A percentile compares a stretch with the other conserved stretches of the same genome.
Evolutionary conservation across 2,329 filamentous ascomycete genomes (phyloP).

Genomic region (Scedosporium aurantiacum): DNA sequence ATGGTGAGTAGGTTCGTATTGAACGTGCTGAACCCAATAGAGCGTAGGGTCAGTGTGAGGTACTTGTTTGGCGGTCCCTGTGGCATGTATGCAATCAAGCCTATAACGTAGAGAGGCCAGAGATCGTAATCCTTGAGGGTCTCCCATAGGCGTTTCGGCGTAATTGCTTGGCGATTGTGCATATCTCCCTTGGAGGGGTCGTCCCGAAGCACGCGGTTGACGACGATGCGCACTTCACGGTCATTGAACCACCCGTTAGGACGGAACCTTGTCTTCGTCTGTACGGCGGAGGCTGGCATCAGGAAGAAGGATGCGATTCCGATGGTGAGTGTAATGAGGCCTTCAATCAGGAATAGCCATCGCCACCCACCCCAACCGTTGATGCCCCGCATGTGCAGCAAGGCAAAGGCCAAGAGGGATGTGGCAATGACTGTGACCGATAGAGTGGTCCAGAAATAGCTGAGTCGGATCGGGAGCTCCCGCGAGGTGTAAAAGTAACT

Average conservation of each 20-base stretch:
- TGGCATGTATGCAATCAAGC: conserved; percentile 28
- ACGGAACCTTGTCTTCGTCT: conserved; percentile 44
- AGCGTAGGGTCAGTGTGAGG: conserved; percentile 37
- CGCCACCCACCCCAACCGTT: conserved; percentile 41
- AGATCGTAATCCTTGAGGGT: conserved; percentile 42
- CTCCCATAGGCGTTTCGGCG: conserved; percentile 32
- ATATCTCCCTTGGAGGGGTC: conserved; percentile 46
- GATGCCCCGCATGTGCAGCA: conserved; percentile 37
- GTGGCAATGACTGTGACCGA: neutral
- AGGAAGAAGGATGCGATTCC: conserved; percentile 42
- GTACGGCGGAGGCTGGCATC: conserved; percentile 40
- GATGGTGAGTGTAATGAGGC: conserved; percentile 30
- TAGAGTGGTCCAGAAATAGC: conserved; percentile 17
- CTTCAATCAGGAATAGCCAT: conserved; percentile 44
- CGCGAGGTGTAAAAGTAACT: conserved; percentile 20
- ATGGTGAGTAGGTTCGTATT: conserved; percentile 47
- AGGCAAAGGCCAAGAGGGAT: conserved; percentile 29
- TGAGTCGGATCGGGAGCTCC: conserved; percentile 17
- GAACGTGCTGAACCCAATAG: conserved; percentile 38
- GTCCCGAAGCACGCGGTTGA: conserved; percentile 45
- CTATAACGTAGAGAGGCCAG: conserved; percentile 42
- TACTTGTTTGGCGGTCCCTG: conserved; percentile 19
- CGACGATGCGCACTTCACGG: conserved; percentile 42
- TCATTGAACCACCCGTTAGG: conserved; percentile 44
- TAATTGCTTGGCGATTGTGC: conserved; percentile 47